Evolutionary conservation across 2,329 filamentous ascomycete species (phyloP).

Genomic region (Elsinoe necatrix): DNA sequence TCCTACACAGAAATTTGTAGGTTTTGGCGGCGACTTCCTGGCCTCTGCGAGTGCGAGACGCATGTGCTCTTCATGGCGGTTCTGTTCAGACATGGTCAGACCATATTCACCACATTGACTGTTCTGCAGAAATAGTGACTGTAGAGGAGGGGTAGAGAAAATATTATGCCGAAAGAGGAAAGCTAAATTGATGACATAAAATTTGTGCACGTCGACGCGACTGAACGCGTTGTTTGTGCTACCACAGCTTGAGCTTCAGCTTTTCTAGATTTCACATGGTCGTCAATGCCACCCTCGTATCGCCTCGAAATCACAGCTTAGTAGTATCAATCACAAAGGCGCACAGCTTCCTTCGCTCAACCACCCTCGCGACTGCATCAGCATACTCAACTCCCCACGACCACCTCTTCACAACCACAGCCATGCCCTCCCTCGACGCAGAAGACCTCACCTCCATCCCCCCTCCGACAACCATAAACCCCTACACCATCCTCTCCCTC

Average conservation of each 20-base stretch:
- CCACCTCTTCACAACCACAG: not conserved
- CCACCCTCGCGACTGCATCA: no score
- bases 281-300: not conserved
- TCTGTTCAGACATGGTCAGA: not conserved
- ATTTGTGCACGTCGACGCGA: conserved; percentile 11
- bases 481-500: conserved; percentile 72
- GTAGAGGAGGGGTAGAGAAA: conserved; percentile 16
- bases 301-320: not conserved
- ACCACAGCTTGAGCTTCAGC: conserved; percentile 14
- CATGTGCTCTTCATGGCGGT: conserved; percentile 45
- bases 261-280: not conserved
- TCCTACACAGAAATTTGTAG: conserved; percentile 89
- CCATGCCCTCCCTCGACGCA: conserved; percentile 10
- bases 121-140: conserved; percentile 19
- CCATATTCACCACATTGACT: conserved; percentile 18
- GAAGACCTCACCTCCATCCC: conserved; percentile 11
- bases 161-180: not conserved
- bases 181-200: conserved; percentile 9
- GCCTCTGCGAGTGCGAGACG: conserved; percentile 67
- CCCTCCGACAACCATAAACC: conserved; percentile 56
- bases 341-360: not conserved
- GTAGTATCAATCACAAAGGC: not conserved
- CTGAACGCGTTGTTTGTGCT: conserved; percentile 13
- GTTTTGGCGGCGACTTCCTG: conserved; percentile 68
- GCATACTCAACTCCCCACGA: not conserved